A percentile compares a stretch with the other conserved stretches of the same genome.
These are phyloP conservation scores for Cryptomeria japonica DNA, from an alignment of 75 land plant genomes.

Conservation along the genomic window DNA sequence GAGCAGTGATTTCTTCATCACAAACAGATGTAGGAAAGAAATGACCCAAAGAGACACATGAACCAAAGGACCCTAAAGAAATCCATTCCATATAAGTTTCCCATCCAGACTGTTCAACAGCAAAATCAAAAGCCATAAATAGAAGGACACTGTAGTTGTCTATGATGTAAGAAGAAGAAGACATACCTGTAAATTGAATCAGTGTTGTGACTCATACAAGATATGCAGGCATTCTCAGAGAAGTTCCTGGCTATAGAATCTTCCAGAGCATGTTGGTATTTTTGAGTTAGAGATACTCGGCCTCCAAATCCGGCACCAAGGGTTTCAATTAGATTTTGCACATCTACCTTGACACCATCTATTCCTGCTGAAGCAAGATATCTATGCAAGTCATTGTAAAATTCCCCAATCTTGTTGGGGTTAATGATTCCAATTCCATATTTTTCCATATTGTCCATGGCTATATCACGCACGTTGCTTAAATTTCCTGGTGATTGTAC, in stretches of 20 bases:
- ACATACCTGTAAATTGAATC: constrained; percentile 59
- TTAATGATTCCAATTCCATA: constrained; percentile 81
- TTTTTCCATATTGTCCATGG: constrained; percentile 67
- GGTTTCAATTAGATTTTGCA: constrained; percentile 65
- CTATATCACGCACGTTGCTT: constrained; percentile 63
- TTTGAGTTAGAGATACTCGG: constrained; percentile 48
- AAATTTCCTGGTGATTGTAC: constrained; percentile 67
- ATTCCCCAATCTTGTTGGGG: constrained; percentile 57
- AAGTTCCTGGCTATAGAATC: constrained; percentile 76
- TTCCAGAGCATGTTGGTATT: constrained; percentile 70
- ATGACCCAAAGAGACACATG: neutral
- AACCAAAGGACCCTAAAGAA: neutral
- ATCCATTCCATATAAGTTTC: neutral
- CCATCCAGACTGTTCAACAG: neutral
- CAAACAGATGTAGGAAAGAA: neutral
- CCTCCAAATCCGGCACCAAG: constrained; percentile 71
- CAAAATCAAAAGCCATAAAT: neutral
- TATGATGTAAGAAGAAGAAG: neutral
- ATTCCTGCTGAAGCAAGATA: constrained; percentile 55
- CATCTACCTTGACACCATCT: constrained; percentile 82
- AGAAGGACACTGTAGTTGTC: neutral
- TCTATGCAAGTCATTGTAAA: constrained; percentile 82
- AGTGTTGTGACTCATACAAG: constrained; percentile 73
- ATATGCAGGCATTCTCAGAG: constrained; percentile 76
- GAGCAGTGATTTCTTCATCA: neutral